Evolutionary conservation across 805 yeast genomes (phyloP), one percentile per base, ranked within the genome.

Genomic region (Cyberlindnera americana): DNA sequence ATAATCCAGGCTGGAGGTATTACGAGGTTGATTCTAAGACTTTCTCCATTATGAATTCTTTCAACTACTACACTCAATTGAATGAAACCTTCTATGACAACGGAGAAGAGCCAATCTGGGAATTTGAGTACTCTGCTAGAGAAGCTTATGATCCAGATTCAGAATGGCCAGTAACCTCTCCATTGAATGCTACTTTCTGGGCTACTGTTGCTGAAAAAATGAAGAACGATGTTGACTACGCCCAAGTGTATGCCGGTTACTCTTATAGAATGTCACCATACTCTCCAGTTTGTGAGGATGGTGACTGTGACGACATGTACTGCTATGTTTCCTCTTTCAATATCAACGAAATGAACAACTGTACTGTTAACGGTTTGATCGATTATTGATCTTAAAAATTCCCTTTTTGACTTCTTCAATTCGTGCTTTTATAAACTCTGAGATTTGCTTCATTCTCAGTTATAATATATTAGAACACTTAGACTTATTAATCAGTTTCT

Each of bases 1-100:
- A 73, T 48, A 82, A 82, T 56, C 90, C 90, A 6, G 72, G 79
- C 16, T 82, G 86, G 83, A 72, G 84, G 57, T 81, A 79, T 61
- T 83, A 82, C 52, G 78, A 77, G 48, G 79, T 82, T 38, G 87
- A 82, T 55, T 61, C 72, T 17, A 60, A 71, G 47, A 72, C 84
- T 6, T 80, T 78, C 62, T 73, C 73, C 47, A 65, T 82, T 43
- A 67, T 78, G 70, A 77, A 82, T 53, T 66, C 80, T 3, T 70
- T 59, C 61, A 80, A 78, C 51, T 78, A 69, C 61, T 80, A 70
- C 58, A 69, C 82, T n/a, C 67, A 67, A 43, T 68, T 83, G 48
- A 78, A 80, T 53, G 75, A 71, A 33, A 77, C 83, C 12, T 77
- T 72, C 54, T 56, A 57, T 35, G 71, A 70, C 40, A 70, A 73